Conservation (phyloP, 257 asterid species). For the Nicotiana sylvestris region DNA sequence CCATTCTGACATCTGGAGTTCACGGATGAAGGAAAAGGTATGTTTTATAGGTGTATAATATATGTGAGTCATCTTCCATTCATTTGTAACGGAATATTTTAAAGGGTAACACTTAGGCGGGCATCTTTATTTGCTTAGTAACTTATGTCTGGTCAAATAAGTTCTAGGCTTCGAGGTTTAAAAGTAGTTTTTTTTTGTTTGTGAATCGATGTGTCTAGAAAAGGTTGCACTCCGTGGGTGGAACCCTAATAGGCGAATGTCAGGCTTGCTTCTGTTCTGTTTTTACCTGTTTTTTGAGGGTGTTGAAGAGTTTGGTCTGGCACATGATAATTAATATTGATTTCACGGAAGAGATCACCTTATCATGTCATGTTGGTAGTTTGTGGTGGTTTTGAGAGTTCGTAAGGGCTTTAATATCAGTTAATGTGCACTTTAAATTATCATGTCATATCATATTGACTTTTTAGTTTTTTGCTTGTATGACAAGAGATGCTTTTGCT, state of each 20-base stretch:
- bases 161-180: background rate
- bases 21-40: conserved; percentile 83
- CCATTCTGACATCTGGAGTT: conserved; percentile 68
- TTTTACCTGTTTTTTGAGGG: background rate
- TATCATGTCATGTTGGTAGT: background rate
- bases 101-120: background rate
- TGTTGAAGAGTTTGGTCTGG: background rate
- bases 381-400: background rate
- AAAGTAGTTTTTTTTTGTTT: background rate
- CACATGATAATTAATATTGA: background rate
- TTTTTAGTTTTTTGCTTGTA: background rate
- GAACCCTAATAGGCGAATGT: background rate
- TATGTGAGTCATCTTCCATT: background rate
- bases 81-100: background rate
- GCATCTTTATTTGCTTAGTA: background rate
- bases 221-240: background rate
- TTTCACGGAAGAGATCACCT: background rate
- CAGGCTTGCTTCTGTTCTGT: background rate
- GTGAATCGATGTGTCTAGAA: background rate
- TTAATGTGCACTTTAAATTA: background rate
- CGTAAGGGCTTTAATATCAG: background rate
- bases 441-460: background rate
- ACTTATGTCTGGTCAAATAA: background rate
- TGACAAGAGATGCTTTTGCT: background rate
- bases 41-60: background rate